Base-by-base conservation (phyloP, 179 eudicot species). In the Drosera spatulata region DNA sequence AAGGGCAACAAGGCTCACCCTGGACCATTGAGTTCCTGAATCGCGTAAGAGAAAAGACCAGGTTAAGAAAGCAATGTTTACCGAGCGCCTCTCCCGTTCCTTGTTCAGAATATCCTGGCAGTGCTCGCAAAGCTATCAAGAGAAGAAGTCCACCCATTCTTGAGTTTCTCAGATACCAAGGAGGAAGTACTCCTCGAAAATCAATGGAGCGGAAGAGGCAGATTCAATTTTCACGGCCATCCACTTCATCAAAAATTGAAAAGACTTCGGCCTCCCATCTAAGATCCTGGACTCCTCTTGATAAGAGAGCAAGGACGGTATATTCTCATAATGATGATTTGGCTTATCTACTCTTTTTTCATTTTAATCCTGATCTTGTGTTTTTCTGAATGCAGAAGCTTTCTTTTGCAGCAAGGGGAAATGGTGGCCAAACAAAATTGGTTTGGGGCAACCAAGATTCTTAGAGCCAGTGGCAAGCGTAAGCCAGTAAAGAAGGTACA, bases 1-100 rank as follows among this genome's bases (percentile, higher is more conserved):
- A 78, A 46, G 61, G 66, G 63, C 88, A 71, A 58, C 77, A 78
- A 69, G 97, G 94, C 41, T 95, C 97, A 15, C 96, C 99, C 5
- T 91, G 99, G 99, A 91, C 95, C 6, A 82, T 82, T 10, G 96
- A 91, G 56, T 95, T 95, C 73, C 82, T 91, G 0, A 95, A 95
- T 61, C 82, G 87, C 58, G 73, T 95, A 46, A 85, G 81, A 72
- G 99, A 91, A 66, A 91, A 85, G 75, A 79, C 87, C 72, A 79
- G 74, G 69, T 57, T 68, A 61, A 84, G 77, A 40, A 89, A 78
- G 68, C 91, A 82, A 60, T 75, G 71, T 61, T 75, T 67, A 70
- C 85, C 91, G 47, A 61, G 45, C 60, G 73, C 66, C 65, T 64
- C 78, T 66, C 76, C 87, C 45, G 72, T 73, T 60, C 73, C 75